Evolutionary conservation across 768 basidiomycete species (phyloP).

Genomic region (Baorangia bicolor): DNA sequence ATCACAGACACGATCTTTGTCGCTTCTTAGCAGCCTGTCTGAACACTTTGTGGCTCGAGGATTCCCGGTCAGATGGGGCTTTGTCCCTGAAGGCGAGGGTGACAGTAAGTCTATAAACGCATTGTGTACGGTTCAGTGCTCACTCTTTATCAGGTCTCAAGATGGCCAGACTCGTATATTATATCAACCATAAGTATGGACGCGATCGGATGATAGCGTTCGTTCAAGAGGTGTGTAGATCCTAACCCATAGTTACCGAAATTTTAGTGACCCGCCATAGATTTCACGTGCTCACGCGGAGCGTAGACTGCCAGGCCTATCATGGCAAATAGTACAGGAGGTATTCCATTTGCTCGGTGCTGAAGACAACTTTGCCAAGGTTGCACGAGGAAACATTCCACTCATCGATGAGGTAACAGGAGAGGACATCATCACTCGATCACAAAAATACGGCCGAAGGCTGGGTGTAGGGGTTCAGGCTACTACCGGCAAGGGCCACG

Average conservation of each 20-base stretch:
- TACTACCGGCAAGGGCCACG: conserved; percentile 53
- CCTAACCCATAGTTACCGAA: background rate
- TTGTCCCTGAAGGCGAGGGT: conserved; percentile 65
- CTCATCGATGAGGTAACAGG: conserved; percentile 27
- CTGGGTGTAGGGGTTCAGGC: conserved; percentile 46
- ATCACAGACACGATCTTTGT: conserved; percentile 55
- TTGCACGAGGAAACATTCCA: conserved; percentile 33
- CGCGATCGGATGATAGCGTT: conserved; percentile 61
- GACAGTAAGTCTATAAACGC: conserved; percentile 32
- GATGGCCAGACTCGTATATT: conserved; percentile 73
- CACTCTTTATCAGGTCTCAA: conserved; percentile 44
- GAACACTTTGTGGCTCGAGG: conserved; percentile 68
- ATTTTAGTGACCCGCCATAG: conserved; percentile 26
- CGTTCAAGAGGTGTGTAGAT: conserved; percentile 45
- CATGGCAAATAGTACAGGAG: conserved; percentile 44
- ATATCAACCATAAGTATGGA: conserved; percentile 63
- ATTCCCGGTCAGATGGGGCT: conserved; percentile 80
- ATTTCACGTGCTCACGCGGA: conserved; percentile 38
- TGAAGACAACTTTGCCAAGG: conserved; percentile 39
- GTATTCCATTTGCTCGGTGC: conserved; percentile 40
- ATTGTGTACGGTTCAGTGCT: background rate
- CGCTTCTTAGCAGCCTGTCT: conserved; percentile 64
- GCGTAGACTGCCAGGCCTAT: conserved; percentile 32
- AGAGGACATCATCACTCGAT: conserved; percentile 41
- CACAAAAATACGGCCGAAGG: conserved; percentile 55